Percentiles rank a stretch among this genome's conserved stretches.
phyloP scores from a whole-genome alignment of 176 grass and related monocot species.

The Triticum dicoccoides region DNA sequence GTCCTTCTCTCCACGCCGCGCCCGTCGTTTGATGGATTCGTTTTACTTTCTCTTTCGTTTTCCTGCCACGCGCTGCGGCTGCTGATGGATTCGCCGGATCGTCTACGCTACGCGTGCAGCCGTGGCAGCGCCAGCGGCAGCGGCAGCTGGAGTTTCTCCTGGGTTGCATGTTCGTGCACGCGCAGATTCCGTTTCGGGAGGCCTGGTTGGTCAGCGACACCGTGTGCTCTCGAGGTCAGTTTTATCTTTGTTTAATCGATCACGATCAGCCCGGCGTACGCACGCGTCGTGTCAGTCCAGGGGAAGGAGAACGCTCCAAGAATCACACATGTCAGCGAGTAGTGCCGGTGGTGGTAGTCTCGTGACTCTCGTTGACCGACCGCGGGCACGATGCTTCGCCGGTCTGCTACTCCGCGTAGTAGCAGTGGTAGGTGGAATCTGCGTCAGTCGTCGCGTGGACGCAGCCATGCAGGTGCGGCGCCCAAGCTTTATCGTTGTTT shows the following conservation, averaged over 20 bases:
- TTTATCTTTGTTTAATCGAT: no score
- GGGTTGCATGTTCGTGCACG: no score
- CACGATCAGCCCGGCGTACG: background rate
- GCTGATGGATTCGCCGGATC: background rate
- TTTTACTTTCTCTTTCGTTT: background rate
- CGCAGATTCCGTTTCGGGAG: no score
- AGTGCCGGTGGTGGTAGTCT: background rate
- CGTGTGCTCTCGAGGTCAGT: background rate
- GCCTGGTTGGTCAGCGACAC: background rate
- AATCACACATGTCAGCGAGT: background rate
- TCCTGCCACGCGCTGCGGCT: background rate
- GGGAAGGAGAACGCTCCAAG: background rate
- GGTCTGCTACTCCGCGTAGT: background rate
- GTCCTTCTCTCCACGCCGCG: background rate
- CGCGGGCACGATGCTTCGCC: no score
- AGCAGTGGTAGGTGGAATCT: background rate
- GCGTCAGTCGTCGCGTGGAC: background rate
- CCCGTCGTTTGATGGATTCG: background rate
- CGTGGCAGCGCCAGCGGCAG: background rate
- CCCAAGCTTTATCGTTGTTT: background rate
- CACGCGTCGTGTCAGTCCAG: no score
- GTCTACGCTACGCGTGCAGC: background rate
- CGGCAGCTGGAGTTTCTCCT: no score
- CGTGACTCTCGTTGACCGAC: slow-evolving; percentile 1
- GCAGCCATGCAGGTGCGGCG: background rate